Conservation (phyloP, 108 stramenopile genomes). For the Nitzschia sp. region DNA sequence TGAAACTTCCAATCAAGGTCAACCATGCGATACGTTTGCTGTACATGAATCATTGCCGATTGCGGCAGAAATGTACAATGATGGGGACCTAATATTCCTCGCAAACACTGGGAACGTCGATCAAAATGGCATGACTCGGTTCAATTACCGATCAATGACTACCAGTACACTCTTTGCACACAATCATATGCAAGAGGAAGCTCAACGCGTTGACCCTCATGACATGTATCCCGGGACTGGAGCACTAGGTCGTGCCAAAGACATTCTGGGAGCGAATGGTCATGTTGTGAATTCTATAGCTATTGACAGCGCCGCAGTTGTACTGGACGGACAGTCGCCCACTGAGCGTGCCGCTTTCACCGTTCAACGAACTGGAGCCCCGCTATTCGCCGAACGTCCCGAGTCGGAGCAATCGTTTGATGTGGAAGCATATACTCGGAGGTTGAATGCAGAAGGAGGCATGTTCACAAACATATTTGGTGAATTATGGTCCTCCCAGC, state of each 20-base stretch:
- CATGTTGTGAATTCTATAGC: constrained; percentile 18
- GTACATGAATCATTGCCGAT: constrained; percentile 41
- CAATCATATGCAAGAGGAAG: constrained; percentile 42
- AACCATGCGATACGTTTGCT: constrained; percentile 61
- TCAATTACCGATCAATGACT: constrained; percentile 44
- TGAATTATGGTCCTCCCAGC: constrained; percentile 47
- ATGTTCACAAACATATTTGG: constrained; percentile 43
- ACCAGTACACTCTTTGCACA: constrained; percentile 41
- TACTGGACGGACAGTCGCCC: constrained; percentile 18
- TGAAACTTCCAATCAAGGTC: constrained; percentile 32
- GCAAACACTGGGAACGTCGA: constrained; percentile 70
- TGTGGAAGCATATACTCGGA: constrained; percentile 27
- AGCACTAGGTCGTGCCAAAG: constrained; percentile 31
- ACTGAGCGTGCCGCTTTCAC: constrained; percentile 1
- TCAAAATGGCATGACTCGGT: constrained; percentile 33
- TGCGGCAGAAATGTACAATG: constrained; percentile 54
- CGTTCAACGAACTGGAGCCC: constrained; percentile 26
- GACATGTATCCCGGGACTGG: constrained; percentile 26
- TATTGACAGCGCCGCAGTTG: constrained; percentile 29
- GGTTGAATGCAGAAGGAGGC: constrained; percentile 43
- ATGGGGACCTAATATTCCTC: constrained; percentile 60
- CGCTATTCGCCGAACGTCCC: constrained; percentile 28
- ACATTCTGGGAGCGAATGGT: constrained; percentile 25
- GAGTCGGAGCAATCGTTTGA: constrained; percentile 13
- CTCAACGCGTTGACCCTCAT: constrained; percentile 26